phyloP scores from a whole-genome alignment of 1,284 basidiomycete genomes.

The Pascua guehoae region DNA sequence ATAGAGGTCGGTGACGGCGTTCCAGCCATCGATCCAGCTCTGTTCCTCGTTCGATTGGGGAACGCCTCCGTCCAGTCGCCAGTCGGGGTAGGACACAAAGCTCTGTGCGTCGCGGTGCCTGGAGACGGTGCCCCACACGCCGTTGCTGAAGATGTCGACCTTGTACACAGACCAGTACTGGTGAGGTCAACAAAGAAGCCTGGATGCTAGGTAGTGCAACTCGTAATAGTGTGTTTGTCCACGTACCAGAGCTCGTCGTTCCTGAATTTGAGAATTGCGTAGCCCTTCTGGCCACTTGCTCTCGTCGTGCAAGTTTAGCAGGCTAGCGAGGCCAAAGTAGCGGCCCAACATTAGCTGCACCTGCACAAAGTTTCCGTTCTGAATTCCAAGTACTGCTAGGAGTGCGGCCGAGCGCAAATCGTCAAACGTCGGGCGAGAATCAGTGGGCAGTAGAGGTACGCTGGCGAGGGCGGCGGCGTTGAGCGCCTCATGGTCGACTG shows the following conservation, averaged over 20 bases:
- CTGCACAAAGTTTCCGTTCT: conserved; percentile 12
- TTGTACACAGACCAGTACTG: conserved; percentile 21
- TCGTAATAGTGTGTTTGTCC: too few relatives aligned
- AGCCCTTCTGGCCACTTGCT: conserved; percentile 10
- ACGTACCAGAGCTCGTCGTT: conserved; percentile 15
- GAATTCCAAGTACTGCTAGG: conserved; percentile 12
- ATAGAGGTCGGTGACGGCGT: conserved; percentile 18
- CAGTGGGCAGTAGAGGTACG: background rate
- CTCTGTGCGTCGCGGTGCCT: conserved; percentile 13
- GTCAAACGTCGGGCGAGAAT: conserved; percentile 8
- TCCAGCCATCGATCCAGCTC: conserved; percentile 16
- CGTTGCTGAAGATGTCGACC: conserved; percentile 12
- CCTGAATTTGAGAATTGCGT: conserved; percentile 9
- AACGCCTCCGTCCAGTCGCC: conserved; percentile 4
- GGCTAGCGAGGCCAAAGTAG: conserved; percentile 8
- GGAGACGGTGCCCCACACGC: conserved; percentile 11
- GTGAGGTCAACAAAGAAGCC: background rate
- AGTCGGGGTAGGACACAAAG: conserved; percentile 12
- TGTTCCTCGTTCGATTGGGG: background rate
- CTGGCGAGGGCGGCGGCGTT: background rate
- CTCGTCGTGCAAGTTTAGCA: conserved; percentile 13
- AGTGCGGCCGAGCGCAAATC: conserved; percentile 14
- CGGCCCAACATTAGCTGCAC: conserved; percentile 11
- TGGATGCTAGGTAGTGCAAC: too few relatives aligned
- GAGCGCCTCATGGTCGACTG: conserved; percentile 3